These are phyloP conservation scores for Parietichytrium sp. DNA, from an alignment of 108 stramenopile genomes.

Conservation along the genomic window DNA sequence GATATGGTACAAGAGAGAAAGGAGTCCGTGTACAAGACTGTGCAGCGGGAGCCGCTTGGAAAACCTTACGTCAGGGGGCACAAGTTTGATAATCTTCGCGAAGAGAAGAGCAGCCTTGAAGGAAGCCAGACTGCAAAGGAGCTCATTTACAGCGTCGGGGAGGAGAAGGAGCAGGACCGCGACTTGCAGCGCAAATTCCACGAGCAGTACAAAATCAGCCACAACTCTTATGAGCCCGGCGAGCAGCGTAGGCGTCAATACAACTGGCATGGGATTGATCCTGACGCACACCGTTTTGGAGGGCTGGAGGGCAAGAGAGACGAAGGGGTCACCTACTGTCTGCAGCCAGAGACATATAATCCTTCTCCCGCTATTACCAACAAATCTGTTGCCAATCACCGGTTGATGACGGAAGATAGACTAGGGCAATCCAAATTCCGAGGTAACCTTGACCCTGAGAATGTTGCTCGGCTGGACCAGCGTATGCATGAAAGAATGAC, in stretches of 20 bases:
- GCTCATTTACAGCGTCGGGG: slow-evolving; percentile 58
- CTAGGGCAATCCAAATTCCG: slow-evolving; percentile 55
- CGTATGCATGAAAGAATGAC: slow-evolving; percentile 16
- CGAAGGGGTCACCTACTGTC: slow-evolving; percentile 55
- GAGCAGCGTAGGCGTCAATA: slow-evolving; percentile 67
- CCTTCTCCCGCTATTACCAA: slow-evolving; percentile 35
- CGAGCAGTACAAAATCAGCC: slow-evolving; percentile 52
- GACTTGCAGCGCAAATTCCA: neutral
- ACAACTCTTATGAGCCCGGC: slow-evolving; percentile 59
- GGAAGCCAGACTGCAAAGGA: slow-evolving; percentile 53
- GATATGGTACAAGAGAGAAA: slow-evolving; percentile 24
- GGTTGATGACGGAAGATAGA: slow-evolving; percentile 50
- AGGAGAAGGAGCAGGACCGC: slow-evolving; percentile 23
- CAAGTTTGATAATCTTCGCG: slow-evolving; percentile 52
- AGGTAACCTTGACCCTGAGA: slow-evolving; percentile 47
- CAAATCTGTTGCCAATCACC: slow-evolving; percentile 47
- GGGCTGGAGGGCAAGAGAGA: slow-evolving; percentile 47
- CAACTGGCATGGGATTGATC: slow-evolving; percentile 56
- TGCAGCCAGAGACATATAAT: slow-evolving; percentile 39
- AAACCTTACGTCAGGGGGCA: slow-evolving; percentile 57
- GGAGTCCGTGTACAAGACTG: slow-evolving; percentile 52
- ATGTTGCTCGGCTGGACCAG: slow-evolving; percentile 1
- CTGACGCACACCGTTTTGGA: slow-evolving; percentile 45
- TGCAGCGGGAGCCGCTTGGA: slow-evolving; percentile 62
- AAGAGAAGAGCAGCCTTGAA: slow-evolving; percentile 26